Percentiles rank a stretch among this genome's conserved stretches.
Conservation (phyloP, 2,329 filamentous ascomycete species). For the Colletotrichum chlorophyti region DNA sequence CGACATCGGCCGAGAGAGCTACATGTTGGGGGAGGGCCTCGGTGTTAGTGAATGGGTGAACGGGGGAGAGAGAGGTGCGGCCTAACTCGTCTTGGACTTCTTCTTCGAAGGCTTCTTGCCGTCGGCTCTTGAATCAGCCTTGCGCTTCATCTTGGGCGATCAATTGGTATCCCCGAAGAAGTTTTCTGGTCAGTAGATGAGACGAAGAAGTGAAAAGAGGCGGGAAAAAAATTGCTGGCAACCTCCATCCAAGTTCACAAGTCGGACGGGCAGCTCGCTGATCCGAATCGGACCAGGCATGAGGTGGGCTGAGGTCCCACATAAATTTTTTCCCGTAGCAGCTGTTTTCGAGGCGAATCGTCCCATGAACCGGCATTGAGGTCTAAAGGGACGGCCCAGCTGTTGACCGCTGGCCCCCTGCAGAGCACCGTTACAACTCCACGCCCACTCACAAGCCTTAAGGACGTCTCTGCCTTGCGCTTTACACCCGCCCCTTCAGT, state of each 20-base stretch:
- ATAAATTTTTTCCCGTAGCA: slow-evolving; percentile 22
- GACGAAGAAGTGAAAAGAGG: not conserved
- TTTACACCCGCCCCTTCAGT: not conserved
- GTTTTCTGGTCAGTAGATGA: not conserved
- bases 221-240: not conserved
- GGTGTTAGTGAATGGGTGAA: slow-evolving; percentile 24
- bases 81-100: slow-evolving; percentile 58
- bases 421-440: not conserved
- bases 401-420: slow-evolving; percentile 9
- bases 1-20: slow-evolving; percentile 57
- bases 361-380: slow-evolving; percentile 3
- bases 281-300: slow-evolving; percentile 5
- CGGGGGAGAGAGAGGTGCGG: not conserved
- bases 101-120: slow-evolving; percentile 56
- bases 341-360: slow-evolving; percentile 28
- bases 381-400: no score
- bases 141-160: slow-evolving; percentile 62
- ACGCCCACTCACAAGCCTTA: no score
- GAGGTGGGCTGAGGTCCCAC: slow-evolving; percentile 27
- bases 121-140: slow-evolving; percentile 55
- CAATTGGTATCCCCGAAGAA: not conserved
- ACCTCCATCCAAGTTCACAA: slow-evolving; percentile 1
- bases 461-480: no score
- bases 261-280: slow-evolving; percentile 11
- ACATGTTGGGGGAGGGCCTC: not conserved